Evolutionary conservation across 257 asterid species (phyloP).

Genomic region (Solanum appendiculatum): DNA sequence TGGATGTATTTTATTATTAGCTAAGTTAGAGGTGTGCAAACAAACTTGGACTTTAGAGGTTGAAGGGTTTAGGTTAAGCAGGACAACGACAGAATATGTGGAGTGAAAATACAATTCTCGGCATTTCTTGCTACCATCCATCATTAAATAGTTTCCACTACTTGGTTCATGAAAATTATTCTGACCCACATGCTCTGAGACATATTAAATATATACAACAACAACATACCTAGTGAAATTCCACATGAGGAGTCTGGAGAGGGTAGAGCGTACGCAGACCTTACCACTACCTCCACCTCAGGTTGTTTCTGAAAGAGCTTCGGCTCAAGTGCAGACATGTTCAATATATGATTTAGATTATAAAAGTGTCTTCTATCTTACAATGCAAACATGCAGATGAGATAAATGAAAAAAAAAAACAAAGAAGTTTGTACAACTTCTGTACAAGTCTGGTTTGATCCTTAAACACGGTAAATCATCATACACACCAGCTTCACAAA

Average conservation of each 20-base stretch:
- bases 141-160: not conserved
- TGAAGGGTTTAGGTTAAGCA: too few species aligned
- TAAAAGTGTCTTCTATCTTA: not conserved
- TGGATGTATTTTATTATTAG: too few species aligned
- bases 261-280: too few species aligned
- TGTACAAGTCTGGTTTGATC: not conserved
- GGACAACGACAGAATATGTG: too few species aligned
- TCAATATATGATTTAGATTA: not conserved
- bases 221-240: too few species aligned
- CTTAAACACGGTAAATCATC: not conserved
- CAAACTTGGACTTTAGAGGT: too few species aligned
- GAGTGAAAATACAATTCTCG: not conserved
- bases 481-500: not conserved
- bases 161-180: not conserved
- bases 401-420: not conserved
- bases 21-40: too few species aligned
- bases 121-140: not conserved
- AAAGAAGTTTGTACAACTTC: not conserved
- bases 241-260: too few species aligned
- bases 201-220: not conserved
- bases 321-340: too few species aligned
- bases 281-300: too few species aligned
- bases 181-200: not conserved
- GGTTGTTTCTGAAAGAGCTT: too few species aligned
- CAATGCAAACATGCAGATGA: not conserved